These are phyloP conservation scores for Pichia norvegensis DNA, from an alignment of 1,139 yeast species.

Conservation along the genomic window DNA sequence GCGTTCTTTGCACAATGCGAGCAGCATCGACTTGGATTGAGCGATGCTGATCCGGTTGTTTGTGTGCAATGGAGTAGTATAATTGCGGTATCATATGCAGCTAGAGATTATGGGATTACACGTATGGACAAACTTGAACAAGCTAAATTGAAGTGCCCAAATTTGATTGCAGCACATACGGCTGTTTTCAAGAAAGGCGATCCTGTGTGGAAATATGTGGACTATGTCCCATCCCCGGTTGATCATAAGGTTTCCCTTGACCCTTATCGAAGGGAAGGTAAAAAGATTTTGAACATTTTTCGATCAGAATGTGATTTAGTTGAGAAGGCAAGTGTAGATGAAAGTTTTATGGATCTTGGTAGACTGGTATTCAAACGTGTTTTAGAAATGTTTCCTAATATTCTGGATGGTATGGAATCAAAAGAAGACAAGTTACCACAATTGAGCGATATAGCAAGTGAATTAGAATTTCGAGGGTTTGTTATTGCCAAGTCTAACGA, in stretches of 20 bases:
- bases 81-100: slow-evolving; percentile 88
- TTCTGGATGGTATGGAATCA: slow-evolving; percentile 14
- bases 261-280: slow-evolving; percentile 81
- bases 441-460: slow-evolving; percentile 31
- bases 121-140: slow-evolving; percentile 66
- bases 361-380: slow-evolving; percentile 35
- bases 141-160: slow-evolving; percentile 70
- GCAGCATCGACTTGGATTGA: slow-evolving; percentile 60
- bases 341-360: slow-evolving; percentile 81
- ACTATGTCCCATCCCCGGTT: slow-evolving; percentile 37
- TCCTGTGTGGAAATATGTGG: slow-evolving; percentile 65
- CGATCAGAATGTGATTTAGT: slow-evolving; percentile 50
- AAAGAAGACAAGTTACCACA: slow-evolving; percentile 36
- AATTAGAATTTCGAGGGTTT: slow-evolving; percentile 17
- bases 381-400: slow-evolving; percentile 31
- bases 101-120: slow-evolving; percentile 71
- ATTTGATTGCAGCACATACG: slow-evolving; percentile 75
- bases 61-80: slow-evolving; percentile 90
- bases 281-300: slow-evolving; percentile 66
- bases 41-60: slow-evolving; percentile 72
- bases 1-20: slow-evolving; percentile 96
- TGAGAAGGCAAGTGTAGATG: slow-evolving; percentile 95
- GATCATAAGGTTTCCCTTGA: slow-evolving; percentile 81
- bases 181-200: slow-evolving; percentile 90
- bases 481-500: slow-evolving; percentile 28